Base-by-base conservation (phyloP, 2,329 filamentous ascomycete genomes). In the Botrytis galanthina region DNA sequence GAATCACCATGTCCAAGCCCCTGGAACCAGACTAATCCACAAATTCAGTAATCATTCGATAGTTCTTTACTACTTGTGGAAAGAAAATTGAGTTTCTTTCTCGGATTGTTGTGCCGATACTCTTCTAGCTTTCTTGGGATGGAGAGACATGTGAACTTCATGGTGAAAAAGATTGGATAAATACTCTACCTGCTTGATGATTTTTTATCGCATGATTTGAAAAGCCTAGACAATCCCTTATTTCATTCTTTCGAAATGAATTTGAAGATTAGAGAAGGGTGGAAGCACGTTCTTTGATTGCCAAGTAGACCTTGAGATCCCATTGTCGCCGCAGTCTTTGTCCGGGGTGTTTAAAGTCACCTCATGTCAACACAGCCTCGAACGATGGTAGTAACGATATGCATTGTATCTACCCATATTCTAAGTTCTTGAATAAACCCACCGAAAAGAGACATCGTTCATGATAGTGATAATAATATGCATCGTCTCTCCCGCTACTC, bases 41-140 rank as follows among this genome's bases (percentile, higher is more conserved):
- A 42, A 37, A 70, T 35, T 8, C 39, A 61, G 22, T 20, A 70
- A n/a, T 61, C 54, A 44, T 70, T 60, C 68, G 7, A 70, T 62
- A 20, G 1, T 46, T 37, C 7, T 57, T 62, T n/a, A 48, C 35
- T 57, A 51, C 35, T 42, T n/a, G 2, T 62, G 35, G 22, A 42
- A 63, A 44, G 4, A 20, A 44, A 12, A 2, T 29, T 44, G n/a
- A 29, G n/a, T 42, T 10, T 29, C 37, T 29, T 63, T 51, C 26
- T 18, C 29, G 7, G 14, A 42, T 20, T 16, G 8, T 37, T 37
- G 10, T 37, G 32, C 7, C 46, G 44, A 20, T 18, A n/a, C 20
- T 29, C 18, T 67, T 51, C 44, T 35, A 37, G 1, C 22, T 67
- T 51, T 48, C 44, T 67, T 37, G 63, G 63, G 6, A 35, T 29